Conservation (phyloP, 768 basidiomycete genomes). For the Hirschioporus abietinus region DNA sequence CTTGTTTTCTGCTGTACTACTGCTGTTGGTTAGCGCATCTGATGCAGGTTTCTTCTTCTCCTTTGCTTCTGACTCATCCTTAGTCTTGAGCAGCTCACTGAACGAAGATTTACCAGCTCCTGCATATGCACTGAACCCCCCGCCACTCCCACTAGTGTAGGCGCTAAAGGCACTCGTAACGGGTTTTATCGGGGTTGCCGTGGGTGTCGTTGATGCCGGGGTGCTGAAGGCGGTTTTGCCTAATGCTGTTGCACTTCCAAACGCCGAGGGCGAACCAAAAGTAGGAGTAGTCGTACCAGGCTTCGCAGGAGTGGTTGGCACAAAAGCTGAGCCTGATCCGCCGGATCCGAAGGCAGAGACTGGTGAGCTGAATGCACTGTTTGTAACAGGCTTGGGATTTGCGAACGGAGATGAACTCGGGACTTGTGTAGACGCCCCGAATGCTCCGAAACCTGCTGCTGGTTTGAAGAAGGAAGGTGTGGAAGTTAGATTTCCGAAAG, state of each 20-base stretch:
- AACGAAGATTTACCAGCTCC: slow-evolving; percentile 50
- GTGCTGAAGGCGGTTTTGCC: slow-evolving; percentile 19
- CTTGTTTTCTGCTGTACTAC: slow-evolving; percentile 10
- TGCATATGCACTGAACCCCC: slow-evolving; percentile 51
- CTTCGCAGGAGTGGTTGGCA: slow-evolving; percentile 22
- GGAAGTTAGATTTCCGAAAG: slow-evolving; percentile 35
- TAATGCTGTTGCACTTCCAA: slow-evolving; percentile 17
- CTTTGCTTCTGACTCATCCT: slow-evolving; percentile 16
- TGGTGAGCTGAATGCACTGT: slow-evolving; percentile 15
- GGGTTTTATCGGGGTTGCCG: slow-evolving; percentile 12
- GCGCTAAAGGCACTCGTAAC: slow-evolving; percentile 22
- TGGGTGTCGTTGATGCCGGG: slow-evolving; percentile 13
- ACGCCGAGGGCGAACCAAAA: slow-evolving; percentile 35
- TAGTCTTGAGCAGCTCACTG: slow-evolving; percentile 47
- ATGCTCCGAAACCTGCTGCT: slow-evolving; percentile 33
- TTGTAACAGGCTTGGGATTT: slow-evolving; percentile 21
- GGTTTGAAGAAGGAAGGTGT: slow-evolving; percentile 30
- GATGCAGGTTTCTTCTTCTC: slow-evolving; percentile 7
- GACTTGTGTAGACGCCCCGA: slow-evolving; percentile 34
- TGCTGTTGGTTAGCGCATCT: not conserved
- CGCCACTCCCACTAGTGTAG: slow-evolving; percentile 27
- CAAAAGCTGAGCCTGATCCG: slow-evolving; percentile 14
- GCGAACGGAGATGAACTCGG: slow-evolving; percentile 48
- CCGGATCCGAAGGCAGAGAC: slow-evolving; percentile 32
- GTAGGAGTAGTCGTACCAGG: slow-evolving; percentile 21